Evolutionary conservation across 2,329 filamentous ascomycete species (phyloP).

Genomic region (Penicillium vulpinum): DNA sequence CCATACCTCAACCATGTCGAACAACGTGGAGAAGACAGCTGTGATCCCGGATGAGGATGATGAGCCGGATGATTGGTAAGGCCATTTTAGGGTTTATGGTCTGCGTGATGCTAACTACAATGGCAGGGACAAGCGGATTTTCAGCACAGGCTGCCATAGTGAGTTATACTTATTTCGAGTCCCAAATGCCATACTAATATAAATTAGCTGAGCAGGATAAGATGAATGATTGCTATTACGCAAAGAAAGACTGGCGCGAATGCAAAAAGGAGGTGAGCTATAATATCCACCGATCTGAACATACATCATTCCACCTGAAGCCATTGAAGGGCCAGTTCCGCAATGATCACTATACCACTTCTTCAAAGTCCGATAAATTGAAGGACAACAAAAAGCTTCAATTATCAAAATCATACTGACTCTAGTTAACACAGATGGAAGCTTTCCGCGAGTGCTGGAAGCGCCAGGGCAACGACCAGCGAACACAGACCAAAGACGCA

Average conservation of each 20-base stretch:
- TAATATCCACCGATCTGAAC: conserved; percentile 12
- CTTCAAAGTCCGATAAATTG: not conserved
- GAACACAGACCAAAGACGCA: conserved; percentile 74
- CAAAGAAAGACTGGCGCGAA: conserved; percentile 91
- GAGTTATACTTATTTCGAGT: conserved; percentile 26
- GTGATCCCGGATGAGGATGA: conserved; percentile 63
- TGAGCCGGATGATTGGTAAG: conserved; percentile 93
- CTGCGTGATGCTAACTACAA: conserved; percentile 20
- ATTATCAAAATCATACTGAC: not conserved
- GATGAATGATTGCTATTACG: conserved; percentile 93
- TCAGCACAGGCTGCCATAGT: conserved; percentile 93
- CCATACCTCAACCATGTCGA: conserved; percentile 53
- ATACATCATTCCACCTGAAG: not conserved
- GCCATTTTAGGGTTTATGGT: conserved; percentile 2
- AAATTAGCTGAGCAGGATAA: conserved; percentile 76
- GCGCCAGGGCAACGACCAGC: conserved; percentile 77
- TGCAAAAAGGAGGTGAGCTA: conserved; percentile 80
- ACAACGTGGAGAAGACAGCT: conserved; percentile 51
- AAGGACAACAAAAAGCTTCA: too few species aligned
- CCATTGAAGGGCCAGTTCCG: not conserved
- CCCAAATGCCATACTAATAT: conserved; percentile 8
- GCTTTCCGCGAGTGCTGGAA: conserved; percentile 91
- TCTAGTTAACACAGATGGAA: conserved; percentile 67
- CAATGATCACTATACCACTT: not conserved
- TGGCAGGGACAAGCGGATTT: conserved; percentile 92